Base-by-base conservation (phyloP, 345 rosid species). In the Citrus hindsii region DNA sequence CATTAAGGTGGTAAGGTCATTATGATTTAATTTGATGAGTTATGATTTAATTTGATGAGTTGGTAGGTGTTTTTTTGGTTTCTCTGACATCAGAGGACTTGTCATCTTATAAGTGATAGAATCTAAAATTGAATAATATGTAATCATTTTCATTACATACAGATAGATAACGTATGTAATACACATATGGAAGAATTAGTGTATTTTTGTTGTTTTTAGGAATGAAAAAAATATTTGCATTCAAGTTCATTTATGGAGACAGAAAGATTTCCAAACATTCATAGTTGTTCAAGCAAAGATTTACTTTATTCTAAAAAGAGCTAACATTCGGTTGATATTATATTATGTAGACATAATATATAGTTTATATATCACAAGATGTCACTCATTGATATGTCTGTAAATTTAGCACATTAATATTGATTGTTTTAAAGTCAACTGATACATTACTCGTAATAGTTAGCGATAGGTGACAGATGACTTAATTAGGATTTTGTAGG, bases 171-270 rank as follows among this genome's bases (percentile, higher is more conserved):
- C 24, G 21, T 37, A 48, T n/a, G 35, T 10, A 46, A n/a, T 73
- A 21, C 51, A 73, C 5, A 37, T 6, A 59, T 75, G 64, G 27
- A 42, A 27, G 25, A 24, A 38, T 35, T 33, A 35, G 9, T 66
- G 9, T 3, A 13, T n/a, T 59, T 73, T 73, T 73, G 9, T 55
- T 74, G 27, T 74, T 74, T 59, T 38, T 9, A 56, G 68, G 3
- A 38, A 18, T 25, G 19, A 74, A 16, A 42, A 42, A 5, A 16
- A 74, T 37, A 38, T 37, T 7, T 19, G 63, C 35, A 73, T 73
- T 73, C 5, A 73, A 60, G 22, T 73, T 33, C 30, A 60, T 56
- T 58, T n/a, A 73, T 73, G 53, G 32, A 60, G 76, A 73, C 67
- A 73, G 32, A 60, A 72, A 71, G 21, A 35, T 30, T 19, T 46